Evolutionary conservation across 2,329 filamentous ascomycete species (phyloP).

Genomic region (Sphaerostilbella broomeana): DNA sequence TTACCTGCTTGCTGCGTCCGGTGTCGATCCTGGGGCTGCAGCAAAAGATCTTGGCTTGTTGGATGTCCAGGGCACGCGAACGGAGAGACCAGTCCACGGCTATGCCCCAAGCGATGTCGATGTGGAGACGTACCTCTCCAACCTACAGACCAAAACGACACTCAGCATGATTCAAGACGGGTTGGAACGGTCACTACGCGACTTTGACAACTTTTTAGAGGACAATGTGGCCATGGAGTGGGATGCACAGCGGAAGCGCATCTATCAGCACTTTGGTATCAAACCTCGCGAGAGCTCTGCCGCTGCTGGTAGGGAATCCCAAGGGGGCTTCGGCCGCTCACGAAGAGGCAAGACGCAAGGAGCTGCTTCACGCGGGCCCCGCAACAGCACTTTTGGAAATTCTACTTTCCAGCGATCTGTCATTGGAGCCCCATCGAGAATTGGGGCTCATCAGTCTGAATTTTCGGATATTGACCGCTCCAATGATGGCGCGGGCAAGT

Average conservation of each 20-base stretch:
- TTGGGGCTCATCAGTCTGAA: constrained; percentile 56
- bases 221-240: constrained; percentile 94
- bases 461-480: constrained; percentile 64
- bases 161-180: constrained; percentile 87
- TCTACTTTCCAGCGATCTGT: constrained; percentile 76
- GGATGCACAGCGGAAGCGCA: constrained; percentile 85
- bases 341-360: constrained; percentile 43
- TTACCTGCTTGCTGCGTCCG: constrained; percentile 87
- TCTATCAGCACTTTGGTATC: constrained; percentile 95
- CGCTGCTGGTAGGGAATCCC: constrained; percentile 38
- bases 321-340: constrained; percentile 55
- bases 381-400: constrained; percentile 42
- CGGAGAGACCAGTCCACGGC: constrained; percentile 36
- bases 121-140: constrained; percentile 73
- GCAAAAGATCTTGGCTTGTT: constrained; percentile 82
- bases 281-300: constrained; percentile 48
- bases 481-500: constrained; percentile 40
- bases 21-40: constrained; percentile 79
- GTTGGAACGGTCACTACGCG: constrained; percentile 78
- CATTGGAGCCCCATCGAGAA: constrained; percentile 70
- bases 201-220: constrained; percentile 91
- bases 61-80: constrained; percentile 47
- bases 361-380: constrained; percentile 46
- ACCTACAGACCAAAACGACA: constrained; percentile 83
- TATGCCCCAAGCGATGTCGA: constrained; percentile 53